Evolutionary conservation across 2,329 filamentous ascomycete species (phyloP).

Genomic region (Didymella lethalis): DNA sequence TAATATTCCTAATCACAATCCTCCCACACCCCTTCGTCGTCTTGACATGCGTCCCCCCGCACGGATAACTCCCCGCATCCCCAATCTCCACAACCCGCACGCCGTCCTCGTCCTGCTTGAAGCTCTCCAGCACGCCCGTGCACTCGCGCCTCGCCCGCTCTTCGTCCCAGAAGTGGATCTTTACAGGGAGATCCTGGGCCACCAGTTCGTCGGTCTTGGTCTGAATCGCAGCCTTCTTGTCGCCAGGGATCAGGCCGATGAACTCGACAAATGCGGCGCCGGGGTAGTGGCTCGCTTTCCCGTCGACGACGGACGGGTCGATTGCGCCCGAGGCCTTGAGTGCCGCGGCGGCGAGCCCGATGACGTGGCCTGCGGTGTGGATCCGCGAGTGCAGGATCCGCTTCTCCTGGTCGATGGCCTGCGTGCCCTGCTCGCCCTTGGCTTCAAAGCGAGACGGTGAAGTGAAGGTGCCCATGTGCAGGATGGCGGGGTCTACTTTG

Average conservation of each 20-base stretch:
- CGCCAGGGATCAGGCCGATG: slow-evolving; percentile 68
- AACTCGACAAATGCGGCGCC: slow-evolving; percentile 74
- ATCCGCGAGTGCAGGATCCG: slow-evolving; percentile 70
- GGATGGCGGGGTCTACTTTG: slow-evolving; percentile 62
- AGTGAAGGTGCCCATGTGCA: slow-evolving; percentile 66
- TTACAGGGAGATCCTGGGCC: slow-evolving; percentile 45
- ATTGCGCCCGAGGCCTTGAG: slow-evolving; percentile 58
- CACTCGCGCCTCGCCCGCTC: slow-evolving; percentile 61
- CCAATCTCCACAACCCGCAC: slow-evolving; percentile 73
- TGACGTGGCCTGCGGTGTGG: slow-evolving; percentile 77
- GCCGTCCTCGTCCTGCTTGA: slow-evolving; percentile 45
- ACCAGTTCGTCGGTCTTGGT: slow-evolving; percentile 66
- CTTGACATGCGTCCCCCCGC: slow-evolving; percentile 76
- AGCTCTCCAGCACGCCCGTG: slow-evolving; percentile 51
- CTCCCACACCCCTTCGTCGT: slow-evolving; percentile 66
- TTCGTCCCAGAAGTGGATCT: slow-evolving; percentile 73
- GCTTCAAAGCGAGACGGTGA: no score
- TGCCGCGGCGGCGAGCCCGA: slow-evolving; percentile 71
- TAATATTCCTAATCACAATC: slow-evolving; percentile 72
- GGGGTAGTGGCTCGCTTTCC: slow-evolving; percentile 76
- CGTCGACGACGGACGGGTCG: slow-evolving; percentile 63
- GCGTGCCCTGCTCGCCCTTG: slow-evolving; percentile 42
- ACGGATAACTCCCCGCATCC: slow-evolving; percentile 74
- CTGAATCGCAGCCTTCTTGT: slow-evolving; percentile 62
- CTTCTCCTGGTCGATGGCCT: slow-evolving; percentile 67